These are phyloP conservation scores for Trifolium dubium DNA, from an alignment of 306 rosid species.

Conservation along the genomic window DNA sequence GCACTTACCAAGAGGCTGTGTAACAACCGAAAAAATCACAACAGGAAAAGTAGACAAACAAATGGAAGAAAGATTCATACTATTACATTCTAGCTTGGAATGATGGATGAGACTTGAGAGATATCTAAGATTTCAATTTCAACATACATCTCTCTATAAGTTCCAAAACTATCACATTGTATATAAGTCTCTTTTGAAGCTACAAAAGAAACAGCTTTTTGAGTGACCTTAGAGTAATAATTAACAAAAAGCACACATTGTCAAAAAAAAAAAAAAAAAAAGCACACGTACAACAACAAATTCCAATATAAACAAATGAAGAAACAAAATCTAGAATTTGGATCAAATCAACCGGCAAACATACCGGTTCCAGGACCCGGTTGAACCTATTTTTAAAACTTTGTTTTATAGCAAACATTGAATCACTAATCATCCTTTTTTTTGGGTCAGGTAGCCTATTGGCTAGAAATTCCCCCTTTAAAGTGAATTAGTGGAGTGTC, in stretches of 20 bases:
- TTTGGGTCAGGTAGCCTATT: no score
- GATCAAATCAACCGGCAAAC: background rate
- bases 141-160: conserved; percentile 49
- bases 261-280: no score
- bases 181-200: conserved; percentile 52
- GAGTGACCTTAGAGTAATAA: conserved; percentile 42
- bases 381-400: no score
- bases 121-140: conserved; percentile 39
- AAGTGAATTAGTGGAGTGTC: no score
- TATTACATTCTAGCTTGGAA: no score
- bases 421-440: no score
- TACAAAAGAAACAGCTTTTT: conserved; percentile 53
- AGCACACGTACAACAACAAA: conserved; percentile 70
- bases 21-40: background rate
- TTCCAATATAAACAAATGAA: conserved; percentile 73
- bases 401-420: conserved; percentile 11
- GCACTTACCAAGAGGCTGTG: no score
- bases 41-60: background rate
- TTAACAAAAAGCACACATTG: no score
- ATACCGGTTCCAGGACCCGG: no score
- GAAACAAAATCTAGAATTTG: conserved; percentile 66
- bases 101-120: background rate
- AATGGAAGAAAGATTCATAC: background rate
- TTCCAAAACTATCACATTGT: conserved; percentile 54
- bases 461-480: no score